Conservation (phyloP, 2,329 filamentous ascomycete species). For the Sclerotiophoma versabilis region DNA sequence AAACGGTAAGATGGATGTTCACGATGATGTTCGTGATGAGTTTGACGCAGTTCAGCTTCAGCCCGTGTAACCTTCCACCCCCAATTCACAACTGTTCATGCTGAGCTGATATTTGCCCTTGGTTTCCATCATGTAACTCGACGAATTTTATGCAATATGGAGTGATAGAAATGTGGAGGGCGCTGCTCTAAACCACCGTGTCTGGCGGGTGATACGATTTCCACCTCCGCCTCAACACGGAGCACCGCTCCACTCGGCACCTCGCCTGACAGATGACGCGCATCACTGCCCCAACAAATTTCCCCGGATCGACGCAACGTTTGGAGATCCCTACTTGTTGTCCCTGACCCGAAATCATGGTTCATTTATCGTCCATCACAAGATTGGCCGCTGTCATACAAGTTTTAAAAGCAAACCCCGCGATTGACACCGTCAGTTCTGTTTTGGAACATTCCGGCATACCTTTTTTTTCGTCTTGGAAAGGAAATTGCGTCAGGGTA, state of each 20-base stretch:
- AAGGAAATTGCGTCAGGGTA: not conserved
- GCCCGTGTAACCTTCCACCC: not conserved
- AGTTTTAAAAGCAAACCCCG: no score
- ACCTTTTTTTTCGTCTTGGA: not conserved
- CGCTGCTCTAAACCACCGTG: not conserved
- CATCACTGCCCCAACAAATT: conserved; percentile 32
- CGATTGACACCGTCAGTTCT: no score
- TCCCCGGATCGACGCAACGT: conserved; percentile 35
- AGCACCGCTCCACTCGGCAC: conserved; percentile 30
- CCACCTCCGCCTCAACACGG: conserved; percentile 29
- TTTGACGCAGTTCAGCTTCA: not conserved
- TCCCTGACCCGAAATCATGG: not conserved
- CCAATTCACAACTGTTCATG: not conserved
- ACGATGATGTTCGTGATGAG: not conserved
- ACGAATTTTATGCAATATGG: not conserved
- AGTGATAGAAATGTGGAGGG: not conserved
- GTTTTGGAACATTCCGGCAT: no score
- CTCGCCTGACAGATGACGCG: conserved; percentile 25
- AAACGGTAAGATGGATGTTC: not conserved
- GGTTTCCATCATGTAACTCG: not conserved
- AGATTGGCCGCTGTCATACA: not conserved
- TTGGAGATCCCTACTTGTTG: conserved; percentile 7
- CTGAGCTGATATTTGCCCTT: not conserved
- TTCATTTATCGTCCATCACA: not conserved
- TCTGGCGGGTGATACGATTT: conserved; percentile 12